Percentiles rank a stretch among this genome's conserved stretches.
These are phyloP conservation scores for Leptodontidium sp. DNA, from an alignment of 2,329 filamentous ascomycete species.

Conservation along the genomic window DNA sequence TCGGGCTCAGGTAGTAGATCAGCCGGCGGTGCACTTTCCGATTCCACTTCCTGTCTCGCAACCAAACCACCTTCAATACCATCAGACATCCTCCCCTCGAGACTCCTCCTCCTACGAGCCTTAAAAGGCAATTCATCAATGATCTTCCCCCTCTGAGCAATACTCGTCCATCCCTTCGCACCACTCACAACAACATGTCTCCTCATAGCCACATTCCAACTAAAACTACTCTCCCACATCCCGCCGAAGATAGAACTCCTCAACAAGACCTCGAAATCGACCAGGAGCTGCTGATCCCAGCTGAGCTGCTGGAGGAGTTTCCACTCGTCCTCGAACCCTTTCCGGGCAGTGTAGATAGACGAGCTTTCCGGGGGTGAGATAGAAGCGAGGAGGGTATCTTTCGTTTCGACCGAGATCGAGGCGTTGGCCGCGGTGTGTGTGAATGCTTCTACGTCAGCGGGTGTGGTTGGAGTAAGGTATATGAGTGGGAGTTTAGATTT, in stretches of 20 bases:
- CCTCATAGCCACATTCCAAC: slow-evolving; percentile 55
- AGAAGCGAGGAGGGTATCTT: background rate
- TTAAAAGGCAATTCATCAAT: background rate
- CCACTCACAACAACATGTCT: slow-evolving; percentile 40
- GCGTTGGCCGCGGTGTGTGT: slow-evolving; percentile 46
- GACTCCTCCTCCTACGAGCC: background rate
- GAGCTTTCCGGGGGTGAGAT: background rate
- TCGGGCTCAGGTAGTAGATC: background rate
- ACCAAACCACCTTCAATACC: background rate
- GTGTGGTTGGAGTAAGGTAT: slow-evolving; percentile 53
- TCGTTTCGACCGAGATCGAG: slow-evolving; percentile 50
- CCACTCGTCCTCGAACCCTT: slow-evolving; percentile 41
- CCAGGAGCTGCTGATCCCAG: slow-evolving; percentile 56
- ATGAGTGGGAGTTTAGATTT: slow-evolving; percentile 44
- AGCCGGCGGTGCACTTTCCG: background rate
- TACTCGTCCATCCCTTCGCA: slow-evolving; percentile 9
- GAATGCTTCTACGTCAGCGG: slow-evolving; percentile 49
- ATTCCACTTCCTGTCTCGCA: background rate
- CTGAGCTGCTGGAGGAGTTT: slow-evolving; percentile 47
- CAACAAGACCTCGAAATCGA: slow-evolving; percentile 58
- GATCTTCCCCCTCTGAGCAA: background rate
- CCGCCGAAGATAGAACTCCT: slow-evolving; percentile 52
- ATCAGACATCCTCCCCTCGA: background rate
- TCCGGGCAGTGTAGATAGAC: background rate
- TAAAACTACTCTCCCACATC: slow-evolving; percentile 53